Conservation (phyloP, 768 basidiomycete genomes). For the Trametes elegans region DNA sequence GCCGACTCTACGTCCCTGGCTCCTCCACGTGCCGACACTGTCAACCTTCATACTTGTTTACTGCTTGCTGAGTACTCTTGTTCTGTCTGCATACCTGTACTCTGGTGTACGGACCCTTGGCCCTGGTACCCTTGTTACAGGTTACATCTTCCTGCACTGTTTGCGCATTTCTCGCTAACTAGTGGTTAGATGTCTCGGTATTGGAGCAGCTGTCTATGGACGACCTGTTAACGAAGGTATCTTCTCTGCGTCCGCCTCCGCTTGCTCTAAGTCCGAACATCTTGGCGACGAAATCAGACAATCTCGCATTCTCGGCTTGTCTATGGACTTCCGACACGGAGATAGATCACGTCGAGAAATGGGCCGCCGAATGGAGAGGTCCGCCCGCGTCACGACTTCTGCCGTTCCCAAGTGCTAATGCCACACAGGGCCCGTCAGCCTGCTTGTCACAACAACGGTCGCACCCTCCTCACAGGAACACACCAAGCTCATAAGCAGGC, state of each 20-base stretch:
- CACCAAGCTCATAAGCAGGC: slow-evolving; percentile 17
- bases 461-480: slow-evolving; percentile 29
- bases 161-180: neutral
- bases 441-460: slow-evolving; percentile 43
- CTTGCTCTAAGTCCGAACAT: slow-evolving; percentile 21
- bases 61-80: slow-evolving; percentile 9
- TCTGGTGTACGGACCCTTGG: neutral
- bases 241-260: slow-evolving; percentile 25
- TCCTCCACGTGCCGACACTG: neutral
- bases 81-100: slow-evolving; percentile 9
- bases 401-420: neutral
- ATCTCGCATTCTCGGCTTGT: slow-evolving; percentile 42
- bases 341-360: slow-evolving; percentile 34
- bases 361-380: slow-evolving; percentile 47
- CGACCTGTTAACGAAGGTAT: slow-evolving; percentile 27
- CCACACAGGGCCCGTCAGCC: slow-evolving; percentile 45
- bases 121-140: neutral
- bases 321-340: slow-evolving; percentile 43
- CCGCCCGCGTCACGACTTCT: neutral
- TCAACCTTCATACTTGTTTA: slow-evolving; percentile 6
- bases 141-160: neutral
- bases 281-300: slow-evolving; percentile 11
- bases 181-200: neutral
- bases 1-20: neutral
- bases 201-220: slow-evolving; percentile 18